These are phyloP conservation scores for Reticulascus tulasneorum DNA, from an alignment of 2,329 filamentous ascomycete genomes.

Conservation along the genomic window DNA sequence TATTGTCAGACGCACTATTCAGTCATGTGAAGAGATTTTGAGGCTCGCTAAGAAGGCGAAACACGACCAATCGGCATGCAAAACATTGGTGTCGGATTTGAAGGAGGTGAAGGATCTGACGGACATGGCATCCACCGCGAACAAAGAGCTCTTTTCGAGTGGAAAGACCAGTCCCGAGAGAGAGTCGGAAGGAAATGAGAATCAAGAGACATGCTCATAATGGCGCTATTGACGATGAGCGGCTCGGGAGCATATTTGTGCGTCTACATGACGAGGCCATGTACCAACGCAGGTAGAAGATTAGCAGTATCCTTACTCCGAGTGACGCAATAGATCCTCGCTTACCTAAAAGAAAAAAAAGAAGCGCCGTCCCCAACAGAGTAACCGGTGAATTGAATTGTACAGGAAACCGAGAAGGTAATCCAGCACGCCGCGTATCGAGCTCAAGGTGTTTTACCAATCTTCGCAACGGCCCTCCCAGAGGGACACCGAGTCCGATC, in stretches of 20 bases:
- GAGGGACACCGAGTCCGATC: slow-evolving; percentile 50
- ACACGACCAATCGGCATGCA: slow-evolving; percentile 1
- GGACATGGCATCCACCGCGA: background rate
- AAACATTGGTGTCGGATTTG: slow-evolving; percentile 1
- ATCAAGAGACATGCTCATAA: background rate
- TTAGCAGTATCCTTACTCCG: slow-evolving; percentile 14
- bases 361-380: slow-evolving; percentile 72
- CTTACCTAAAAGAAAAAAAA: slow-evolving; percentile 21
- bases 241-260: too few relatives aligned
- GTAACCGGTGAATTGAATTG: slow-evolving; percentile 93
- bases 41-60: background rate
- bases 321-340: background rate
- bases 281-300: too few relatives aligned
- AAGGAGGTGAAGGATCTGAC: background rate
- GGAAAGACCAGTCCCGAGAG: background rate
- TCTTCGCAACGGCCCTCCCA: slow-evolving; percentile 93
- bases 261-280: too few relatives aligned
- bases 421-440: slow-evolving; percentile 83
- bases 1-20: slow-evolving; percentile 4
- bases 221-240: too few relatives aligned
- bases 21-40: slow-evolving; percentile 3
- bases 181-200: background rate
- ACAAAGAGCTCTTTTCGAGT: slow-evolving; percentile 3
- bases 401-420: slow-evolving; percentile 36
- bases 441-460: slow-evolving; percentile 88